Evolutionary conservation across 2,329 filamentous ascomycete species (phyloP).

Genomic region (Juglanconis sp.): DNA sequence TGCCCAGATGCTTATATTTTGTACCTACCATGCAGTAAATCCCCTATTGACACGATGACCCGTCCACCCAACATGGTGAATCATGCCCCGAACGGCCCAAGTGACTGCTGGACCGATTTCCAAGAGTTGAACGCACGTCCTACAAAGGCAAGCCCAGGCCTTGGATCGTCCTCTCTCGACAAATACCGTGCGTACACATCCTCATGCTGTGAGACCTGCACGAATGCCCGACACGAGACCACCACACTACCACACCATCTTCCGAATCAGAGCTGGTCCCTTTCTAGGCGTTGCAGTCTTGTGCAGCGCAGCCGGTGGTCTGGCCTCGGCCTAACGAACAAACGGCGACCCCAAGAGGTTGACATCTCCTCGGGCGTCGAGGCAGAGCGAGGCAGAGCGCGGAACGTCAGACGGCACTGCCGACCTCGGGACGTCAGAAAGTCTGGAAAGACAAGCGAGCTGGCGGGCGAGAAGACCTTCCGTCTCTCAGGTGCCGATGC

Average conservation of each 20-base stretch:
- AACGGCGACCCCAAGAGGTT: not conserved
- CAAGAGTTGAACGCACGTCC: not conserved
- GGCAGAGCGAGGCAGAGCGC: not conserved
- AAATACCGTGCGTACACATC: constrained; percentile 1
- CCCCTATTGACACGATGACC: too few species aligned
- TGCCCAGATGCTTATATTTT: too few species aligned
- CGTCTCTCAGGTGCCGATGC: too few species aligned
- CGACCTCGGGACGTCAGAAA: not conserved
- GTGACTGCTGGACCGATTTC: constrained; percentile 2
- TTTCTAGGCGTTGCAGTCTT: not conserved
- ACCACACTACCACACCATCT: not conserved
- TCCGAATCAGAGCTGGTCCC: constrained; percentile 3
- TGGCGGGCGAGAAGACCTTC: not conserved
- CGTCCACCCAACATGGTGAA: not conserved
- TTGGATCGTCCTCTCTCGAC: not conserved
- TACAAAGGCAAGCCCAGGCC: not conserved
- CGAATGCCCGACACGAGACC: constrained; percentile 11
- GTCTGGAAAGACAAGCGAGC: not conserved
- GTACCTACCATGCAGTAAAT: too few species aligned
- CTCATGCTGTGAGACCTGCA: constrained; percentile 10
- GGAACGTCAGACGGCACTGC: constrained; percentile 10
- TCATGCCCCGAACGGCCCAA: not conserved
- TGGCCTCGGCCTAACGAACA: constrained; percentile 5
- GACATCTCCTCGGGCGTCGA: not conserved
- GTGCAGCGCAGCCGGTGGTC: constrained; percentile 11